phyloP scores from a whole-genome alignment of 192 early-diverging fungal species.

The Podila minutissima region DNA sequence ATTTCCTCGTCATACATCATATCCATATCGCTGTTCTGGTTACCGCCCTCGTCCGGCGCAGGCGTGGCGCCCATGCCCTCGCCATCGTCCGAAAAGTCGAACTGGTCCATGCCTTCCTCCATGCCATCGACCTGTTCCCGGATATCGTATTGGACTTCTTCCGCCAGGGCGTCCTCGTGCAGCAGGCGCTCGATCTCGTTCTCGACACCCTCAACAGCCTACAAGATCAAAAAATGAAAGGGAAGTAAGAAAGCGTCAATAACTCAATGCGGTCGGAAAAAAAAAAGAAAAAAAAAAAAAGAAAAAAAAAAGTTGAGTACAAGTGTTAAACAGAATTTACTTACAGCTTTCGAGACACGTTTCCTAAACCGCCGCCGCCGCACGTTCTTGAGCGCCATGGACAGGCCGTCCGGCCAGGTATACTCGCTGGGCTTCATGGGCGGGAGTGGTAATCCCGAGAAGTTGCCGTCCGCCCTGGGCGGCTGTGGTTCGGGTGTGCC shows the following conservation, averaged over 20 bases:
- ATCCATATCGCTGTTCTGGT: slow-evolving; percentile 49
- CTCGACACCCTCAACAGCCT: slow-evolving; percentile 87
- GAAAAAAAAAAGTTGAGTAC: not conserved
- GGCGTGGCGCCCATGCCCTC: slow-evolving; percentile 19
- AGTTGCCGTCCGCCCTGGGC: slow-evolving; percentile 4
- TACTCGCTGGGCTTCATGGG: slow-evolving; percentile 66
- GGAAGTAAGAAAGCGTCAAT: not conserved
- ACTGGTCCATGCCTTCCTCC: slow-evolving; percentile 10
- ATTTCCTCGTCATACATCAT: slow-evolving; percentile 56
- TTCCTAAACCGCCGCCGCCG: slow-evolving; percentile 85
- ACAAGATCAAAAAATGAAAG: not conserved
- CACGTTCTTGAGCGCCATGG: slow-evolving; percentile 78
- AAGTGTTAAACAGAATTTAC: too few species aligned
- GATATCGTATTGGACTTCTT: slow-evolving; percentile 70
- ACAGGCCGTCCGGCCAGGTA: slow-evolving; percentile 81
- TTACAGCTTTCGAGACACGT: slow-evolving; percentile 77
- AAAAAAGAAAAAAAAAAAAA: not conserved
- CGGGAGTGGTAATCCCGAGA: slow-evolving; percentile 7
- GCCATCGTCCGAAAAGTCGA: slow-evolving; percentile 10
- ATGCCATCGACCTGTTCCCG: slow-evolving; percentile 16
- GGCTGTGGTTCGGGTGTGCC: slow-evolving; percentile 5
- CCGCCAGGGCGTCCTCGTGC: slow-evolving; percentile 75
- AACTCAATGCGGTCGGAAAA: not conserved
- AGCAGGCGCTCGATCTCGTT: slow-evolving; percentile 84
- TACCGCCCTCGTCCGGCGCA: slow-evolving; percentile 37